Conservation (phyloP, 2,329 filamentous ascomycete genomes). For the Graphilbum sp. region DNA sequence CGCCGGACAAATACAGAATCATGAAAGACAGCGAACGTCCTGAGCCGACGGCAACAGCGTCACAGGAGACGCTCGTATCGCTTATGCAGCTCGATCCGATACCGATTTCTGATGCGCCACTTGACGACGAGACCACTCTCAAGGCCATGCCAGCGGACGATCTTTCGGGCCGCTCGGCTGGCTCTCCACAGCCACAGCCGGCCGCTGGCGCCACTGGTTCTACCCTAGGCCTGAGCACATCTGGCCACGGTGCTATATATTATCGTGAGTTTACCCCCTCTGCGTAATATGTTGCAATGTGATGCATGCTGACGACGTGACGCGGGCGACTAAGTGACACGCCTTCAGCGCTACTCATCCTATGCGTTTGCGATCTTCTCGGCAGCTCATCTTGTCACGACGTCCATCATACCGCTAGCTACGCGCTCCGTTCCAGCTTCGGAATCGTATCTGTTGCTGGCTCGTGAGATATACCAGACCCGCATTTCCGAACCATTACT, state of each 20-base stretch:
- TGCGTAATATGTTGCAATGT: not conserved
- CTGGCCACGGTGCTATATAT: conserved; percentile 53
- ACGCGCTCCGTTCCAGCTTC: conserved; percentile 57
- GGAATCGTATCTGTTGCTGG: conserved; percentile 78
- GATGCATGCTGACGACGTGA: not conserved
- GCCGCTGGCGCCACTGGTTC: conserved; percentile 5
- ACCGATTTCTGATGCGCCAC: conserved; percentile 40
- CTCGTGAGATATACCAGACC: conserved; percentile 83
- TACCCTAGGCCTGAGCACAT: conserved; percentile 41
- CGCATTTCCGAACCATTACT: conserved; percentile 64
- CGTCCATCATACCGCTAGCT: conserved; percentile 61
- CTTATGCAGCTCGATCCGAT: conserved; percentile 68
- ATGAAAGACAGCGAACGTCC: conserved; percentile 3
- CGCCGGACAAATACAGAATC: not conserved
- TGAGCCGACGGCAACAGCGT: conserved; percentile 22
- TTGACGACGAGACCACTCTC: not conserved
- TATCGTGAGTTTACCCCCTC: conserved; percentile 40
- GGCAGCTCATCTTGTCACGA: conserved; percentile 62
- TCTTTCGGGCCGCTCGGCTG: not conserved
- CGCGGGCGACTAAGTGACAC: conserved; percentile 34
- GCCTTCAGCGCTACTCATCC: conserved; percentile 45
- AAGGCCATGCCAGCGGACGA: not conserved
- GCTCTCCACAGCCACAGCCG: not conserved
- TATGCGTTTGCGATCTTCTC: conserved; percentile 44
- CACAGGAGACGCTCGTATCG: conserved; percentile 41